These are phyloP conservation scores for Mycena vitilis DNA, from an alignment of 768 basidiomycete species.

Conservation along the genomic window DNA sequence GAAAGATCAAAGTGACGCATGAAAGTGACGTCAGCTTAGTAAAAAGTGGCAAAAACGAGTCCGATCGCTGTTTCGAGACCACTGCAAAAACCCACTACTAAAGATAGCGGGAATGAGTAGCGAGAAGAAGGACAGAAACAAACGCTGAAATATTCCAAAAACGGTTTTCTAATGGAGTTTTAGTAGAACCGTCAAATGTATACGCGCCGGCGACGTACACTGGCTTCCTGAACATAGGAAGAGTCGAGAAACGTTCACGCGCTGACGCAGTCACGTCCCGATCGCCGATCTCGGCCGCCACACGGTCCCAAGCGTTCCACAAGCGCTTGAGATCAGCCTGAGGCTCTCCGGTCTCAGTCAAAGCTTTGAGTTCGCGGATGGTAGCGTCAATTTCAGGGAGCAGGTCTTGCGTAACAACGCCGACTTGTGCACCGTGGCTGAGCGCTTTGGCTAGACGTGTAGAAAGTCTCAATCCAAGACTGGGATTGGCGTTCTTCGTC, in stretches of 20 bases:
- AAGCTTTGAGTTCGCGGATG: conserved; percentile 1
- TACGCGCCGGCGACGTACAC: neutral
- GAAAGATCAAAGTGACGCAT: neutral
- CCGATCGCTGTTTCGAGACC: neutral
- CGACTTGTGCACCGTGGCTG: conserved; percentile 10
- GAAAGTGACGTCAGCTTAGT: neutral
- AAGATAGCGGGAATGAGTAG: too few species aligned
- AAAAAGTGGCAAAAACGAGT: neutral
- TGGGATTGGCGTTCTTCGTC: neutral
- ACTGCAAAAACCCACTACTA: too few species aligned
- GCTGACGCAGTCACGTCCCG: neutral
- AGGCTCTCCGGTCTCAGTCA: neutral
- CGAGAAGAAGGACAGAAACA: neutral
- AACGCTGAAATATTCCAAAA: conserved; percentile 20
- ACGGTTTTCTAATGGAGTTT: conserved; percentile 8
- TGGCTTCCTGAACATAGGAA: conserved; percentile 24
- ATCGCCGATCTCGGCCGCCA: conserved; percentile 6
- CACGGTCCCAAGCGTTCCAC: conserved; percentile 13
- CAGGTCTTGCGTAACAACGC: neutral
- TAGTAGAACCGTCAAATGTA: neutral
- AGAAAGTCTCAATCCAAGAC: conserved; percentile 9
- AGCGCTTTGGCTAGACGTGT: conserved; percentile 16
- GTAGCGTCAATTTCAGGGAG: conserved; percentile 11
- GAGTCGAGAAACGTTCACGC: conserved; percentile 9
- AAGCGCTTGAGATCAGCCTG: neutral